These are phyloP conservation scores for Sporothrix sp. DNA, from an alignment of 2,329 filamentous ascomycete genomes.

Conservation along the genomic window DNA sequence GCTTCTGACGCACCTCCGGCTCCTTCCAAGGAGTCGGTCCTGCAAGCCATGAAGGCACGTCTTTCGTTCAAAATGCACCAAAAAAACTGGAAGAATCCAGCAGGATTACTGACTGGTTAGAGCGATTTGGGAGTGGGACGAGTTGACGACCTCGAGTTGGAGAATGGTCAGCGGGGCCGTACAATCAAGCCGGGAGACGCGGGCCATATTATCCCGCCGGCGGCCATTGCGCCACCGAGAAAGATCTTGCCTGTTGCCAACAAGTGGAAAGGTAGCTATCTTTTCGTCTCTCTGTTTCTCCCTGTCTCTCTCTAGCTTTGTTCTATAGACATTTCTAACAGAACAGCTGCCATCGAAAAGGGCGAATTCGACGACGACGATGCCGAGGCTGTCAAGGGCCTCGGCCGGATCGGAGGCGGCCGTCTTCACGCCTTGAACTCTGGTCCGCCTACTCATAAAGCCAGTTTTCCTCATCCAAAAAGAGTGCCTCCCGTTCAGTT, in stretches of 20 bases:
- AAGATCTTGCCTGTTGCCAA: conserved; percentile 2
- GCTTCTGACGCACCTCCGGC: not conserved
- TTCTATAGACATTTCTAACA: not conserved
- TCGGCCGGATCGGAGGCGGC: conserved; percentile 15
- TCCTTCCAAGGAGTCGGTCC: not conserved
- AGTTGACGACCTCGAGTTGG: conserved; percentile 16
- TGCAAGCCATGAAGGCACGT: conserved; percentile 7
- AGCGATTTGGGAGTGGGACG: conserved; percentile 14
- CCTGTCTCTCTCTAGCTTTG: too few relatives aligned
- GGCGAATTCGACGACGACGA: conserved; percentile 19
- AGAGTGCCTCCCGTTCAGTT: not conserved
- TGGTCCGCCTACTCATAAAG: not conserved
- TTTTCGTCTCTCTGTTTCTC: too few relatives aligned
- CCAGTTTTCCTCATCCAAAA: not conserved
- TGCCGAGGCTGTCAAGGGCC: conserved; percentile 16
- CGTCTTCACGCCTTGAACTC: conserved; percentile 15
- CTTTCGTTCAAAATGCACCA: not conserved
- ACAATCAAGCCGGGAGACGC: not conserved
- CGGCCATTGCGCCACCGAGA: not conserved
- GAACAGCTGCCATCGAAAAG: conserved; percentile 11
- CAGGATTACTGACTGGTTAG: too few relatives aligned
- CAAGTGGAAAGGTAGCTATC: conserved; percentile 9
- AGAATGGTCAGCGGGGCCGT: conserved; percentile 10
- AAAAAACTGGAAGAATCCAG: too few relatives aligned
- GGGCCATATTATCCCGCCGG: not conserved